Conservation (phyloP, 2,329 filamentous ascomycete genomes). For the Aspergillus sp. region DNA sequence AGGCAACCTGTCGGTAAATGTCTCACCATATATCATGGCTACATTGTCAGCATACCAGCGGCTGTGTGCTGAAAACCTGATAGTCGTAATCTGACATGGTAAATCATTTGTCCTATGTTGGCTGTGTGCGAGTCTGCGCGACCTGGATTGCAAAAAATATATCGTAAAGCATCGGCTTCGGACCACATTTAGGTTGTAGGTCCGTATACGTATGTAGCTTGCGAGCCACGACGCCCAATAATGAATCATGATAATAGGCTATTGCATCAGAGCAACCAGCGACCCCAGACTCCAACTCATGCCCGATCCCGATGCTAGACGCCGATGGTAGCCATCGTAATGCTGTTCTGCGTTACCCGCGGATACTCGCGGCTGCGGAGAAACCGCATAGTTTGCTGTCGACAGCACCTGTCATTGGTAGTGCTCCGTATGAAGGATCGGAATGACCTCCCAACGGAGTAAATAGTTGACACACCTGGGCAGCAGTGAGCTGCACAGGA, state of each 20-base stretch:
- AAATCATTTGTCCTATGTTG: too few species aligned
- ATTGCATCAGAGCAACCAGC: neutral
- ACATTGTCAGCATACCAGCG: too few species aligned
- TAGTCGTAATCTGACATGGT: too few species aligned
- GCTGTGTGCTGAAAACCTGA: too few species aligned
- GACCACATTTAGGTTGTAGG: neutral
- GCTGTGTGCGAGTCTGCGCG: too few species aligned
- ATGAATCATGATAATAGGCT: neutral
- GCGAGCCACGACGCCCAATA: neutral
- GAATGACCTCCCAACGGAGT: conserved; percentile 1
- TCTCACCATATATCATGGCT: too few species aligned
- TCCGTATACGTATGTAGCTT: neutral
- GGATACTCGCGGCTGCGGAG: conserved; percentile 16
- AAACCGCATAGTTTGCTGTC: neutral
- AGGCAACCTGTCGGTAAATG: too few species aligned
- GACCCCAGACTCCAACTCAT: neutral
- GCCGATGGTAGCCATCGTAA: conserved; percentile 18
- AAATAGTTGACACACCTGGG: neutral
- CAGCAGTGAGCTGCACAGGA: neutral
- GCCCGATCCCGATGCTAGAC: neutral
- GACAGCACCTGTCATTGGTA: conserved; percentile 4
- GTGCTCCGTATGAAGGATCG: neutral
- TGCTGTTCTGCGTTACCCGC: conserved; percentile 20
- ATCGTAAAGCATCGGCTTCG: neutral
- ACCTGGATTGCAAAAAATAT: neutral